Evolutionary conservation across 2,329 filamentous ascomycete genomes (phyloP).

Genomic region (Claviceps monticola): DNA sequence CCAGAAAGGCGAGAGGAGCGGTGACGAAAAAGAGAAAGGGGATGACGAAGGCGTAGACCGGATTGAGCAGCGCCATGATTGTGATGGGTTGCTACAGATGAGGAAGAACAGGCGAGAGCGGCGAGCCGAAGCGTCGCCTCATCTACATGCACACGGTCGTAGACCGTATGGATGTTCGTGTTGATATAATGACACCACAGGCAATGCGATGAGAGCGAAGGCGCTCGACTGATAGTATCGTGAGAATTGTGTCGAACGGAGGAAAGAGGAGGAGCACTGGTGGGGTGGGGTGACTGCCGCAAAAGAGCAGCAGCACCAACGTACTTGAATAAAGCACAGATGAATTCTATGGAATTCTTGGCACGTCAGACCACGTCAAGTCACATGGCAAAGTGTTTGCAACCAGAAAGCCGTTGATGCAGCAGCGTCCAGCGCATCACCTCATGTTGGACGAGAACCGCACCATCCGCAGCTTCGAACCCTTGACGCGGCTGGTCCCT

Average conservation of each 20-base stretch:
- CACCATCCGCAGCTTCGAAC: background rate
- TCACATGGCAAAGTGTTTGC: background rate
- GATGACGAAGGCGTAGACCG: slow-evolving; percentile 41
- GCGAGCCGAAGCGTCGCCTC: background rate
- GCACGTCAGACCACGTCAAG: no score
- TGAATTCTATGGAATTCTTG: no score
- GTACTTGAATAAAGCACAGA: no score
- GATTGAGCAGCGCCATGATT: slow-evolving; percentile 39
- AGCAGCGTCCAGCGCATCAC: background rate
- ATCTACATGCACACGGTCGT: background rate
- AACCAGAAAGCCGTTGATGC: background rate
- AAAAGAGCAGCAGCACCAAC: no score
- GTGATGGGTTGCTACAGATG: background rate
- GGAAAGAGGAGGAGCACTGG: no score
- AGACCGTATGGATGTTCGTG: background rate
- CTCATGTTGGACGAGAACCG: background rate
- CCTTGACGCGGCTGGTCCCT: background rate
- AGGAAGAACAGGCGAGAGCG: background rate
- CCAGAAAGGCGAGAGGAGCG: slow-evolving; percentile 48
- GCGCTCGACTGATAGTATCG: no score
- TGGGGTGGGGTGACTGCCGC: no score
- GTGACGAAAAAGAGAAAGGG: slow-evolving; percentile 50
- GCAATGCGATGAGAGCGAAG: no score
- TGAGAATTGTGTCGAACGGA: no score
- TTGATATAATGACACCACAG: no score